Conservation (phyloP, 2,329 filamentous ascomycete genomes). For the Aureobasidium sp. region DNA sequence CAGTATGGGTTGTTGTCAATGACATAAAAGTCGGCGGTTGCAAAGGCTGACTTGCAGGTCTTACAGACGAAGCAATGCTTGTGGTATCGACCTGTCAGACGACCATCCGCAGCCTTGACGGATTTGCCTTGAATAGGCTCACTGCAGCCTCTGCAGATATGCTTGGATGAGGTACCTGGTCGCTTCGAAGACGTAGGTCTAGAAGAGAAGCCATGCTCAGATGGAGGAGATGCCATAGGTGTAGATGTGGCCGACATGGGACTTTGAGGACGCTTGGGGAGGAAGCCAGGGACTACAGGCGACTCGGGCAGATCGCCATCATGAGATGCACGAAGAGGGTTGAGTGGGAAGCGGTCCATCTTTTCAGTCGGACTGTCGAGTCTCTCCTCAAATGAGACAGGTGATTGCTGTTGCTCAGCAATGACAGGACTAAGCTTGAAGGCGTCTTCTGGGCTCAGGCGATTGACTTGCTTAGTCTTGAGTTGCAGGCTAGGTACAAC, state of each 20-base stretch:
- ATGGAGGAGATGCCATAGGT: neutral
- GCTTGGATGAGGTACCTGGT: slow-evolving; percentile 12
- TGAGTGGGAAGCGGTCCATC: neutral
- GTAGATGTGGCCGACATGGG: neutral
- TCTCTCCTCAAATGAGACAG: neutral
- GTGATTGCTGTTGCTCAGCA: neutral
- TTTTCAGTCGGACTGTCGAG: slow-evolving; percentile 1
- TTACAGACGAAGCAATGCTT: slow-evolving; percentile 90
- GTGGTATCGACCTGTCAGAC: slow-evolving; percentile 88
- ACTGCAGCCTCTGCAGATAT: slow-evolving; percentile 75
- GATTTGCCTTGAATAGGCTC: slow-evolving; percentile 80
- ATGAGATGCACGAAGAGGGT: neutral
- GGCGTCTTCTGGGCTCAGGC: slow-evolving; percentile 7
- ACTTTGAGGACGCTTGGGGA: neutral
- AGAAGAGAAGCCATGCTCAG: slow-evolving; percentile 4
- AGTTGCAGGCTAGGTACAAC: slow-evolving; percentile 11
- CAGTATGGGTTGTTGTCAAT: slow-evolving; percentile 82
- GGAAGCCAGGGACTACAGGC: slow-evolving; percentile 27
- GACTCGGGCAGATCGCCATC: slow-evolving; percentile 22
- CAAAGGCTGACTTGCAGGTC: slow-evolving; percentile 73
- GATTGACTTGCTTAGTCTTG: slow-evolving; percentile 6
- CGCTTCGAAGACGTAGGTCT: neutral
- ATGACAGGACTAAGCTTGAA: neutral
- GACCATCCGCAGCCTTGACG: slow-evolving; percentile 85
- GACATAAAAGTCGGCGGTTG: slow-evolving; percentile 88